A percentile compares a stretch with the other conserved stretches of the same genome.
These are phyloP conservation scores for Croton laevigatus DNA, from an alignment of 441 rosid species.

Conservation along the genomic window DNA sequence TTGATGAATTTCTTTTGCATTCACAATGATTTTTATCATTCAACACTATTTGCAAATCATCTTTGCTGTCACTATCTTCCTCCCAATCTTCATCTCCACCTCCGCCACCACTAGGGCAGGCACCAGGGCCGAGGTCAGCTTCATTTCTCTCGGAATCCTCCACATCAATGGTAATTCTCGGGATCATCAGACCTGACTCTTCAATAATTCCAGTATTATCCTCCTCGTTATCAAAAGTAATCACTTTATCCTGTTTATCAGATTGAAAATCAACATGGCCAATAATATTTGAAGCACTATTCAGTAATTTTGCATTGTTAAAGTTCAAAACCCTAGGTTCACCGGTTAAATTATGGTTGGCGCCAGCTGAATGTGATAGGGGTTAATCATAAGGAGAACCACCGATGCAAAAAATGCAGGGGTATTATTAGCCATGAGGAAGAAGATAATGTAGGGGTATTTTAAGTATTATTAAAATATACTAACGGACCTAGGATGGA, in stretches of 20 bases:
- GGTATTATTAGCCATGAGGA: no score
- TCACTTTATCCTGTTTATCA: slow-evolving; percentile 35
- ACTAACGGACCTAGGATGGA: no score
- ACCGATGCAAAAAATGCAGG: no score
- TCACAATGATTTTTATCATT: slow-evolving; percentile 64
- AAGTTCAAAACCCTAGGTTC: slow-evolving; percentile 48
- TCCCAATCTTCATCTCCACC: slow-evolving; percentile 37
- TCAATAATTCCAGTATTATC: slow-evolving; percentile 28
- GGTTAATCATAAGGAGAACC: slow-evolving; percentile 2
- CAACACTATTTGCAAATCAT: slow-evolving; percentile 91
- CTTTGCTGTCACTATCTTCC: slow-evolving; percentile 87
- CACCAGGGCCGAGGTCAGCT: slow-evolving; percentile 22
- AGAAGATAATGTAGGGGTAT: no score
- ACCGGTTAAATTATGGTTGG: slow-evolving; percentile 25
- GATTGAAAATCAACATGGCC: slow-evolving; percentile 13
- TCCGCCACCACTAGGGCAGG: slow-evolving; percentile 25
- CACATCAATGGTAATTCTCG: slow-evolving; percentile 36
- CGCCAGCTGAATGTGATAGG: slow-evolving; percentile 12
- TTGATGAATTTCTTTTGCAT: no score
- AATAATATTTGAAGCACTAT: slow-evolving; percentile 9
- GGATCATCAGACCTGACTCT: slow-evolving; percentile 42
- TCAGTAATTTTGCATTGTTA: slow-evolving; percentile 25
- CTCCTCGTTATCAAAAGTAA: slow-evolving; percentile 82
- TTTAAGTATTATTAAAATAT: no score
- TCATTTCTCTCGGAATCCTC: slow-evolving; percentile 7